Evolutionary conservation across 2,329 filamentous ascomycete genomes (phyloP).

Genomic region (Penicillium sp.): DNA sequence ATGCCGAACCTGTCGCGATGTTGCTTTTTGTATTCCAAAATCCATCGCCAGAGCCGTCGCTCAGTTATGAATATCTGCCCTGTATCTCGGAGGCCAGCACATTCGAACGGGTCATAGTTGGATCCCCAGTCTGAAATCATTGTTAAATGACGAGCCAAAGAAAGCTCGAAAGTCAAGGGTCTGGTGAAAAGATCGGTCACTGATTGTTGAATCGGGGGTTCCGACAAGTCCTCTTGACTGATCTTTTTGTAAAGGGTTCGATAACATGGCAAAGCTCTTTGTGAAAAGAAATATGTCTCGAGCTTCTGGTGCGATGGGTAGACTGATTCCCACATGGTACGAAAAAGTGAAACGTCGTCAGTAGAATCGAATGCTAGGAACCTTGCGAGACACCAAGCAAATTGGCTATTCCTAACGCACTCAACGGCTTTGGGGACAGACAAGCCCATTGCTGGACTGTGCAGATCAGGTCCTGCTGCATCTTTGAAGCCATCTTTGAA

Average conservation of each 20-base stretch:
- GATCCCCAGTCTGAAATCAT: not conserved
- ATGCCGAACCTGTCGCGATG: not conserved
- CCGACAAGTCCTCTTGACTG: not conserved
- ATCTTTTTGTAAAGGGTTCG: not conserved
- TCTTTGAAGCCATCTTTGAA: not conserved
- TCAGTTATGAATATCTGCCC: not conserved
- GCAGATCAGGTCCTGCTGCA: not conserved
- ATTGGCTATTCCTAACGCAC: not conserved
- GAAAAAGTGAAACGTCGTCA: not conserved
- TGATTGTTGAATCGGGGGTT: not conserved
- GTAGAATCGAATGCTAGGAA: not conserved
- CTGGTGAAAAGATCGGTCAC: not conserved
- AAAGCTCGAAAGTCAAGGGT: not conserved
- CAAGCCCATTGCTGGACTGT: not conserved
- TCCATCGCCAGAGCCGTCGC: not conserved
- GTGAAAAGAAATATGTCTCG: not conserved
- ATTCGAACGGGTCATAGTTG: not conserved
- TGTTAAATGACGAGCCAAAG: not conserved
- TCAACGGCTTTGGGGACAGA: not conserved
- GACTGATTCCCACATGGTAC: not conserved
- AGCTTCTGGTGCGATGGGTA: not conserved
- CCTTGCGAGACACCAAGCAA: not conserved
- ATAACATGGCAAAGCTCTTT: not conserved
- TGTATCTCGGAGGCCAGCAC: not conserved
- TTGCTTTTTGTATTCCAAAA: not conserved